phyloP scores from a whole-genome alignment of 1,139 yeast species.

The Hansenula lynferdii region DNA sequence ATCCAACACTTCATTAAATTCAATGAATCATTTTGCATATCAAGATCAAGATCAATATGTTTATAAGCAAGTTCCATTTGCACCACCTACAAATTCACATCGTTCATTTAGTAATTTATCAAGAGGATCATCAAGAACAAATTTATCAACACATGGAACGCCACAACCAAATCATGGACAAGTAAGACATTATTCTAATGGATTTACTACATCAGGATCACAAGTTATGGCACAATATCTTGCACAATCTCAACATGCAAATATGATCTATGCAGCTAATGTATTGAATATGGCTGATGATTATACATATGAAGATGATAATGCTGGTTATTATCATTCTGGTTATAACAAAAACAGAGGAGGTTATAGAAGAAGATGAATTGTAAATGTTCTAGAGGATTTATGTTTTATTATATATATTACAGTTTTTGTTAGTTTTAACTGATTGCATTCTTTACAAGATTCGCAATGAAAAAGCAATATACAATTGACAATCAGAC shows the following conservation, averaged over 20 bases:
- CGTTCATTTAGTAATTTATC: constrained; percentile 1
- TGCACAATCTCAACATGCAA: constrained; percentile 64
- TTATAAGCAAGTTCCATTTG: constrained; percentile 9
- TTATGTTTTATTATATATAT: too few species aligned
- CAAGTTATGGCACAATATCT: constrained; percentile 76
- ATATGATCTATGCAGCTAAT: constrained; percentile 51
- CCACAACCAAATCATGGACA: constrained; percentile 3
- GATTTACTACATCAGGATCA: constrained; percentile 51
- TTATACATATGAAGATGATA: constrained; percentile 18
- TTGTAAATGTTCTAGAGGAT: too few species aligned
- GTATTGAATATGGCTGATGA: constrained; percentile 36
- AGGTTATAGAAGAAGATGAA: constrained; percentile 1
- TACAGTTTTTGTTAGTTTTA: too few species aligned
- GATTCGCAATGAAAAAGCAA: too few species aligned
- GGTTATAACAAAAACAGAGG: not conserved
- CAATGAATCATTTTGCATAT: constrained; percentile 8
- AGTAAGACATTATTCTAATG: constrained; percentile 6
- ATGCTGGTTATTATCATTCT: constrained; percentile 4
- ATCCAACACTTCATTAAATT: constrained; percentile 15
- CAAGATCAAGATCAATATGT: constrained; percentile 5
- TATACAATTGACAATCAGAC: too few species aligned
- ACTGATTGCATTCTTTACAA: too few species aligned
- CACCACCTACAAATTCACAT: constrained; percentile 1
- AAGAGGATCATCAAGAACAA: constrained; percentile 2
- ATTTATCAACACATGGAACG: not conserved